These are phyloP conservation scores for Omphalotus guepiniiformis DNA, from an alignment of 768 basidiomycete genomes.

Conservation along the genomic window DNA sequence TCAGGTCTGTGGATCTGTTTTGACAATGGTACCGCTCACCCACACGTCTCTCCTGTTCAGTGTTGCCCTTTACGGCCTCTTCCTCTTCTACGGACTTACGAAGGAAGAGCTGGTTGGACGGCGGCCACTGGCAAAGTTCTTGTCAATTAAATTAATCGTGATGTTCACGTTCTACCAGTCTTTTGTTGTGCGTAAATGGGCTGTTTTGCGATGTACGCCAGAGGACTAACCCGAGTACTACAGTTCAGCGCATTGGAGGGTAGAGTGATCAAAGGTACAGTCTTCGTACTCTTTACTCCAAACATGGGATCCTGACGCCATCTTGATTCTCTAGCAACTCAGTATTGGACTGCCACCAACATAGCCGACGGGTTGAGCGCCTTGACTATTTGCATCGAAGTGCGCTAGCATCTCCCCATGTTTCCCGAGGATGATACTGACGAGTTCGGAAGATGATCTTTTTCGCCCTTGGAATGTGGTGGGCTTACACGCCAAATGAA, in stretches of 20 bases:
- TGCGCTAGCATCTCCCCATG: slow-evolving; percentile 25
- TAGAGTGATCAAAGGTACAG: slow-evolving; percentile 59
- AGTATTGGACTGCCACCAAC: slow-evolving; percentile 82
- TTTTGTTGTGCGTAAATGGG: slow-evolving; percentile 52
- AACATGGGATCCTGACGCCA: slow-evolving; percentile 4
- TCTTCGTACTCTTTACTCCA: neutral
- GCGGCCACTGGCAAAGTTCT: slow-evolving; percentile 79
- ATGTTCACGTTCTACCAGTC: slow-evolving; percentile 89
- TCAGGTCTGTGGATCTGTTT: slow-evolving; percentile 47
- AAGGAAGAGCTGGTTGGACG: slow-evolving; percentile 74
- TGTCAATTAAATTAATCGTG: slow-evolving; percentile 82
- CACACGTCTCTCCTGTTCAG: slow-evolving; percentile 29
- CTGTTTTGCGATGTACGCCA: neutral
- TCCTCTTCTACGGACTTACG: slow-evolving; percentile 80
- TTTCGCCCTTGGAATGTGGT: slow-evolving; percentile 74
- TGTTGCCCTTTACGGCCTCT: slow-evolving; percentile 80
- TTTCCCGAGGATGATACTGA: neutral
- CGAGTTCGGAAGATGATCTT: slow-evolving; percentile 65
- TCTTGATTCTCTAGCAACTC: slow-evolving; percentile 42
- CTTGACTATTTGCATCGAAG: slow-evolving; percentile 80
- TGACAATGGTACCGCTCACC: neutral
- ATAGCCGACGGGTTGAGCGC: slow-evolving; percentile 83
- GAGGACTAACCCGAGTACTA: slow-evolving; percentile 6
- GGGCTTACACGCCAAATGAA: slow-evolving; percentile 74
- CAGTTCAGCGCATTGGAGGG: slow-evolving; percentile 68